phyloP scores from a whole-genome alignment of 1,284 basidiomycete species.

The Ganoderma resinaceum region DNA sequence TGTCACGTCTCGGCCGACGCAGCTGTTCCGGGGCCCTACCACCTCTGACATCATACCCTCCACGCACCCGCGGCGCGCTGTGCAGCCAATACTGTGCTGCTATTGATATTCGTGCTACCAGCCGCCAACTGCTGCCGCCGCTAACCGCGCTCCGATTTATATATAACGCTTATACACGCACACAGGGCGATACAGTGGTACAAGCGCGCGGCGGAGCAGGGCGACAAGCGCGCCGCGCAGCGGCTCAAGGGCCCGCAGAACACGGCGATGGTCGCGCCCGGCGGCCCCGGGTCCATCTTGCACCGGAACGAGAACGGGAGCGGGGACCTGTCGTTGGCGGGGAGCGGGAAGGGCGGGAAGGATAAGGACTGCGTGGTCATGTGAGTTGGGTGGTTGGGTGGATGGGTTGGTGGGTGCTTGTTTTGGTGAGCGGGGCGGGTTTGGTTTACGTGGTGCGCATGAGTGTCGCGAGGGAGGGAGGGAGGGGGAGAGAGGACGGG shows the following conservation, averaged over 20 bases:
- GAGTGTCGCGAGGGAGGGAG: background rate
- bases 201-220: conserved; percentile 90
- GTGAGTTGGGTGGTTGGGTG: conserved; percentile 56
- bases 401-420: background rate
- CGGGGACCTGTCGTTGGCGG: conserved; percentile 41
- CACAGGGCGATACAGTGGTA: conserved; percentile 83
- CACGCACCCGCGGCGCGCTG: background rate
- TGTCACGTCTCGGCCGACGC: background rate
- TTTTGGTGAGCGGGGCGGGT: background rate
- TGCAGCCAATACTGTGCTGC: background rate
- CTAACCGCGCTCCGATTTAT: background rate
- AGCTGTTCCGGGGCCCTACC: too few relatives aligned
- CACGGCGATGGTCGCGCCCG: conserved; percentile 61
- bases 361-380: conserved; percentile 88
- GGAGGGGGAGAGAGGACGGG: background rate
- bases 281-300: conserved; percentile 65
- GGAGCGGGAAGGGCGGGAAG: conserved; percentile 50
- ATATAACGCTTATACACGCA: too few relatives aligned
- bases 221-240: conserved; percentile 93
- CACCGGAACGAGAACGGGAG: conserved; percentile 55
- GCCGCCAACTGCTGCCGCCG: background rate
- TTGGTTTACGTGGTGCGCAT: background rate
- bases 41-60: background rate
- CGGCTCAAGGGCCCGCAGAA: conserved; percentile 76
- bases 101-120: too few relatives aligned